Evolutionary conservation across 768 basidiomycete species (phyloP), one percentile per base, ranked within the genome.

Genomic region (Tylopilus plumbeoviolaceoides): DNA sequence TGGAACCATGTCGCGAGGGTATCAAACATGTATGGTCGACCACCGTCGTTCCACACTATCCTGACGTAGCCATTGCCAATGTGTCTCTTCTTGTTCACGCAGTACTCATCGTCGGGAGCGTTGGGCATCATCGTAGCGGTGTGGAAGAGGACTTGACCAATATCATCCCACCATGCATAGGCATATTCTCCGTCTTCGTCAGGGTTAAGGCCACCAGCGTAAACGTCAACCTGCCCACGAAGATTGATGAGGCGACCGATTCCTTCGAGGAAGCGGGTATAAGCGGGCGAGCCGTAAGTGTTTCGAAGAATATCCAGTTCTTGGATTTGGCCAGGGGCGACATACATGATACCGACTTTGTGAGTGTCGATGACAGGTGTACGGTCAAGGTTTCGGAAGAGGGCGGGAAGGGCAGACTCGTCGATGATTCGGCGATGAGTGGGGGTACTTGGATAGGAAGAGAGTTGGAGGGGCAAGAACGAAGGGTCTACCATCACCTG

Each of bases 141-240:
- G 70, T 98, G 97, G 67, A 90, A 99, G 49, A 98, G 78, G 55
- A 97, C 83, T 66, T 98, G 95, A 5, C 89, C 85, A 46, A 98
- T 94, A 63, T 98, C 94, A 68, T 98, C 94, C 91, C 95, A 97
- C 95, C 95, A 99, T 0, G 95, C 93, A 65, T 98, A 98, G 0
- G 95, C 91, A 64, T 95, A 97, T 69, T 94, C 89, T 14, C 97
- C 97, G 63, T 99, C 94, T 62, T 89, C 83, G 55, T 93, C 90
- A 8, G 91, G 84, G 63, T 93, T 87, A 23, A 98, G 78, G 4
- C 93, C 91, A 8, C 95, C 97, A 3, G 89, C 89, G 67, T 95
- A 97, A 17, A 98, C 84, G 64, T 95, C 94, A 10, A 87, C 78
- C 68, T 95, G 93, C 10, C 91, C 92, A 17, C 91, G 84, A 18